These are phyloP conservation scores for Megacollybia platyphylla DNA, from an alignment of 1,284 basidiomycete genomes.

Conservation along the genomic window DNA sequence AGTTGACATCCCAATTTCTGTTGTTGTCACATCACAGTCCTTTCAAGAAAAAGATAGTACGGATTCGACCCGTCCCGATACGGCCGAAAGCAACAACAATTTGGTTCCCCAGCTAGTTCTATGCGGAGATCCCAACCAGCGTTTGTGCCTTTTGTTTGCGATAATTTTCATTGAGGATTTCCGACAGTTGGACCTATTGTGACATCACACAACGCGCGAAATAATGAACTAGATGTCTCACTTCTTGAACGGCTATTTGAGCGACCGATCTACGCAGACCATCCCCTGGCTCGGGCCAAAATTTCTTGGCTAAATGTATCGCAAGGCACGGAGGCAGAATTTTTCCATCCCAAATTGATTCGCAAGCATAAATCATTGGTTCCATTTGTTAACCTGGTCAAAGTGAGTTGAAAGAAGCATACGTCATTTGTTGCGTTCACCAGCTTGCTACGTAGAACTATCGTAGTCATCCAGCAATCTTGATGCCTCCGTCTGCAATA, in stretches of 20 bases:
- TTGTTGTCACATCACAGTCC: conserved; percentile 16
- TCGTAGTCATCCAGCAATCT: conserved; percentile 32
- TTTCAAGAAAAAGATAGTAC: neutral
- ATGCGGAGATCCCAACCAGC: conserved; percentile 32
- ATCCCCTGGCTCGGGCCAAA: conserved; percentile 6
- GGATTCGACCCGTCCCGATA: neutral
- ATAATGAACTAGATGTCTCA: conserved; percentile 30
- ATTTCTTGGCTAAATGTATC: neutral
- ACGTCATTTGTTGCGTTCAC: neutral
- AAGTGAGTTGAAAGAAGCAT: conserved; percentile 14
- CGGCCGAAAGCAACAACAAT: conserved; percentile 4
- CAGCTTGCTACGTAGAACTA: conserved; percentile 18
- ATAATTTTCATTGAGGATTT: neutral
- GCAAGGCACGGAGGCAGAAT: neutral
- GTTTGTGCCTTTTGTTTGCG: conserved; percentile 12
- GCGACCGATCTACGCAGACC: conserved; percentile 21
- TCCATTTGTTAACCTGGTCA: conserved; percentile 25
- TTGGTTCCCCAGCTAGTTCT: conserved; percentile 25
- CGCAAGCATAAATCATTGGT: conserved; percentile 7
- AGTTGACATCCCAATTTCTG: conserved; percentile 24
- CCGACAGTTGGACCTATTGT: conserved; percentile 30
- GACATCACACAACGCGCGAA: conserved; percentile 23
- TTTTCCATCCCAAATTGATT: neutral
- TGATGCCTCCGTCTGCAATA: conserved; percentile 36
- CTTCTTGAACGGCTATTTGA: conserved; percentile 32